Evolutionary conservation across 179 eudicot species (phyloP).

Genomic region (Patellifolia procumbens): DNA sequence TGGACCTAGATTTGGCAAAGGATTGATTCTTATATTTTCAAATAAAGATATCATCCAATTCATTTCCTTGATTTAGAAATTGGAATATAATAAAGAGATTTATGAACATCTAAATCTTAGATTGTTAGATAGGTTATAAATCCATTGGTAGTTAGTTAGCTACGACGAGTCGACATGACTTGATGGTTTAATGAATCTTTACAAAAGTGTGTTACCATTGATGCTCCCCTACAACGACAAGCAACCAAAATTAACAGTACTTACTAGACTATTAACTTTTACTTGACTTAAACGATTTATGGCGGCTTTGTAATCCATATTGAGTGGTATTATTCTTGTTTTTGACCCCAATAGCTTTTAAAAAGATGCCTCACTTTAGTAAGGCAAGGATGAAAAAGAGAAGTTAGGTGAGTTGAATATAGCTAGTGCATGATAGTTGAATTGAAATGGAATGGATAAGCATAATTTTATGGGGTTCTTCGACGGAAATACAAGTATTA

Average conservation of each 20-base stretch:
- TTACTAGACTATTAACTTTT: background rate
- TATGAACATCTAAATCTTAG: background rate
- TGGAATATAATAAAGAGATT: no score
- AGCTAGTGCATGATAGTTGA: background rate
- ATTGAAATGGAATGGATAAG: constrained; percentile 9
- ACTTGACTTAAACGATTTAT: background rate
- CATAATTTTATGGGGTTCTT: no score
- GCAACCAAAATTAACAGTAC: background rate
- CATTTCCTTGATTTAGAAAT: no score
- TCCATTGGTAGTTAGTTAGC: background rate
- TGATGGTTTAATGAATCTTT: constrained; percentile 1
- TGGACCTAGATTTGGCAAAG: no score
- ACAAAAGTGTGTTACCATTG: constrained; percentile 13
- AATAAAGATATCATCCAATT: no score
- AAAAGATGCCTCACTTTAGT: constrained; percentile 24
- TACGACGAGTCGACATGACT: background rate
- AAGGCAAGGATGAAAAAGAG: constrained; percentile 6
- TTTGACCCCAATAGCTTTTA: background rate
- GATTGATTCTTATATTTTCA: no score
- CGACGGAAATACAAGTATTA: background rate
- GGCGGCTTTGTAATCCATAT: background rate
- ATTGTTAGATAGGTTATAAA: background rate
- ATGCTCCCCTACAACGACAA: background rate
- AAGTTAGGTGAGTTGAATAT: background rate
- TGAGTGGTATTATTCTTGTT: background rate